Evolutionary conservation across 495 filamentous ascomycete species (phyloP).

Genomic region (Peziza echinospora): DNA sequence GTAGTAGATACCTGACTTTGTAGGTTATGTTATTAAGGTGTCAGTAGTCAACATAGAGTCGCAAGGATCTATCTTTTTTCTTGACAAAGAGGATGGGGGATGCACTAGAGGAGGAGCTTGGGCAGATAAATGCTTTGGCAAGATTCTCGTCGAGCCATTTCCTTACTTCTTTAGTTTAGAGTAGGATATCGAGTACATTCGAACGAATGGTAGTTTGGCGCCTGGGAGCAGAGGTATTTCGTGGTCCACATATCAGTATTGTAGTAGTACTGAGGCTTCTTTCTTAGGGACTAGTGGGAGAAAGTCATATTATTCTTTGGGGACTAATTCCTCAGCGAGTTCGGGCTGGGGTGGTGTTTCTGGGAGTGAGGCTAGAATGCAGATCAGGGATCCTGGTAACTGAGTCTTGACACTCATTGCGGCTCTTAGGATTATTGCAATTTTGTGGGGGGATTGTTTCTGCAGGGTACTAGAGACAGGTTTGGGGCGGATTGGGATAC

Average conservation of each 20-base stretch:
- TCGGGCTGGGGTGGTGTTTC: neutral
- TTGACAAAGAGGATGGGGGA: too few species aligned
- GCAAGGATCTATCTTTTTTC: too few species aligned
- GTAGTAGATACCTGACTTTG: too few species aligned
- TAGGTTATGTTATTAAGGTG: too few species aligned
- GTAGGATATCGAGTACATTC: too few species aligned
- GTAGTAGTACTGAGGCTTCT: too few species aligned
- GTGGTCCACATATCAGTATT: neutral
- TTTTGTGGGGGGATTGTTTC: neutral
- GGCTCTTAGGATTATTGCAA: neutral
- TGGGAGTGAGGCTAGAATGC: neutral
- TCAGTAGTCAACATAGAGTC: too few species aligned
- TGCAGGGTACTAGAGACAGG: neutral
- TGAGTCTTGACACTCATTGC: neutral
- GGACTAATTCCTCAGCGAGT: neutral
- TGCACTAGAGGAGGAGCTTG: too few species aligned
- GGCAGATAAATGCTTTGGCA: too few species aligned
- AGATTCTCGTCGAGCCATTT: too few species aligned
- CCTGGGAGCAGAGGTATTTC: neutral
- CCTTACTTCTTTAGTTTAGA: too few species aligned
- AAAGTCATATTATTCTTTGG: neutral
- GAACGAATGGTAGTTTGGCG: too few species aligned
- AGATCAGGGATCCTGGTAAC: neutral
- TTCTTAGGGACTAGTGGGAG: neutral
- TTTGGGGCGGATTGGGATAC: neutral